Percentiles rank a stretch among this genome's conserved stretches.
phyloP scores from a whole-genome alignment of 2,329 filamentous ascomycete species.

The Aspergillus calidoustus region DNA sequence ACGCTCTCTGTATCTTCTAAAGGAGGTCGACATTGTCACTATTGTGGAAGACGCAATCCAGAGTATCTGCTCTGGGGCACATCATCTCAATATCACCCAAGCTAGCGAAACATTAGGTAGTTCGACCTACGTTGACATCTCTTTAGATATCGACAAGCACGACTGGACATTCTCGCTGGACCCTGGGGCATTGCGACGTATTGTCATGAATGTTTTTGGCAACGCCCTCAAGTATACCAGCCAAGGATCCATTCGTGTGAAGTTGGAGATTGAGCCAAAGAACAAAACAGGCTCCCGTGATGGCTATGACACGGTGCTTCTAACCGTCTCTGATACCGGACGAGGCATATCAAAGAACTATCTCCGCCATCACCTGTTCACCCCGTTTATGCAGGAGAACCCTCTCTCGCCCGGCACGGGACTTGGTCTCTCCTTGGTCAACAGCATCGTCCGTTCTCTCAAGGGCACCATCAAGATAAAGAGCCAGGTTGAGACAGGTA shows the following conservation, averaged over 20 bases:
- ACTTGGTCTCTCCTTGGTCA: slow-evolving; percentile 65
- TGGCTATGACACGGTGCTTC: slow-evolving; percentile 16
- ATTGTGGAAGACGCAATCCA: slow-evolving; percentile 56
- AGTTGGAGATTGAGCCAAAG: slow-evolving; percentile 32
- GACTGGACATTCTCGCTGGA: slow-evolving; percentile 51
- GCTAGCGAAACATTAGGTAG: neutral
- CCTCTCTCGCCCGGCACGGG: slow-evolving; percentile 61
- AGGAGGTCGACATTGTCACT: slow-evolving; percentile 40
- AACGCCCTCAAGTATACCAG: slow-evolving; percentile 54
- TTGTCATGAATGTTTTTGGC: slow-evolving; percentile 54
- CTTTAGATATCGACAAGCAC: neutral
- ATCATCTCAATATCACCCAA: neutral
- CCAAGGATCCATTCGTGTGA: slow-evolving; percentile 43
- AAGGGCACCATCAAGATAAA: slow-evolving; percentile 60
- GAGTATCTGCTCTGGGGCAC: slow-evolving; percentile 38
- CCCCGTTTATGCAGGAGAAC: slow-evolving; percentile 66
- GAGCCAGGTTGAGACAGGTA: slow-evolving; percentile 53
- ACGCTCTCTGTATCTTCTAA: slow-evolving; percentile 15
- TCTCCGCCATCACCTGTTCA: slow-evolving; percentile 59
- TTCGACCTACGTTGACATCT: neutral
- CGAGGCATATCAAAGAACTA: slow-evolving; percentile 65
- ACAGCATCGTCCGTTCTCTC: slow-evolving; percentile 59
- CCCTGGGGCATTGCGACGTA: slow-evolving; percentile 50
- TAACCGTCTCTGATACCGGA: slow-evolving; percentile 62
- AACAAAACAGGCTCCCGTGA: neutral